A percentile compares a stretch with the other conserved stretches of the same genome.
Evolutionary conservation across 1,139 yeast genomes (phyloP).

Genomic region (Sugiyamaella paludigena): DNA sequence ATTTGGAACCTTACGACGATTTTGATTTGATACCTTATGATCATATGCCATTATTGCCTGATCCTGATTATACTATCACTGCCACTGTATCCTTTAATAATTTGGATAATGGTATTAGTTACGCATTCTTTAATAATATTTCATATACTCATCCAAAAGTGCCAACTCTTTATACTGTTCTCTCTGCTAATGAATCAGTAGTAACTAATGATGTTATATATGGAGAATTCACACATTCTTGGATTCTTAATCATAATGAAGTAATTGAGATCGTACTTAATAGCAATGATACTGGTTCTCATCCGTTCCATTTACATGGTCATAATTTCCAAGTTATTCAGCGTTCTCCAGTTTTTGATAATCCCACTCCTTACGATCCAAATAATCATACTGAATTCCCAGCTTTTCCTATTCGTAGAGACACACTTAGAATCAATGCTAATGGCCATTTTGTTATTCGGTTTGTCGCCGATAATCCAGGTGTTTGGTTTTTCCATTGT

Average conservation of each 20-base stretch:
- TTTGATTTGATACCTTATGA: slow-evolving; percentile 58
- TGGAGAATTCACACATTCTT: slow-evolving; percentile 76
- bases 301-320: slow-evolving; percentile 85
- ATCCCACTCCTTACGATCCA: slow-evolving; percentile 50
- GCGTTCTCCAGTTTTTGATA: slow-evolving; percentile 50
- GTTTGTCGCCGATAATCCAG: slow-evolving; percentile 79
- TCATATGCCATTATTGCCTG: slow-evolving; percentile 51
- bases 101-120: slow-evolving; percentile 76
- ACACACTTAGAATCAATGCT: slow-evolving; percentile 61
- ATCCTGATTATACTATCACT: slow-evolving; percentile 64
- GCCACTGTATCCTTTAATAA: slow-evolving; percentile 76
- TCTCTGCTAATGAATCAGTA: slow-evolving; percentile 47
- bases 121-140: slow-evolving; percentile 84
- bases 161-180: slow-evolving; percentile 71
- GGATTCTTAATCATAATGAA: slow-evolving; percentile 65
- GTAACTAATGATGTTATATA: slow-evolving; percentile 54
- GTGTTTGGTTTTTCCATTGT: slow-evolving; percentile 93
- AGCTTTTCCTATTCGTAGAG: slow-evolving; percentile 62
- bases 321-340: slow-evolving; percentile 68
- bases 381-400: slow-evolving; percentile 57
- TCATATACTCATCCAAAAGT: slow-evolving; percentile 75
- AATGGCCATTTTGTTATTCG: slow-evolving; percentile 64
- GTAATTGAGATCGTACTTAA: slow-evolving; percentile 63
- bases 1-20: slow-evolving; percentile 48
- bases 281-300: slow-evolving; percentile 71